Percentiles rank a stretch among this genome's conserved stretches.
Conservation (phyloP, 2,329 filamentous ascomycete species). For the Alternaria triticimaculans region DNA sequence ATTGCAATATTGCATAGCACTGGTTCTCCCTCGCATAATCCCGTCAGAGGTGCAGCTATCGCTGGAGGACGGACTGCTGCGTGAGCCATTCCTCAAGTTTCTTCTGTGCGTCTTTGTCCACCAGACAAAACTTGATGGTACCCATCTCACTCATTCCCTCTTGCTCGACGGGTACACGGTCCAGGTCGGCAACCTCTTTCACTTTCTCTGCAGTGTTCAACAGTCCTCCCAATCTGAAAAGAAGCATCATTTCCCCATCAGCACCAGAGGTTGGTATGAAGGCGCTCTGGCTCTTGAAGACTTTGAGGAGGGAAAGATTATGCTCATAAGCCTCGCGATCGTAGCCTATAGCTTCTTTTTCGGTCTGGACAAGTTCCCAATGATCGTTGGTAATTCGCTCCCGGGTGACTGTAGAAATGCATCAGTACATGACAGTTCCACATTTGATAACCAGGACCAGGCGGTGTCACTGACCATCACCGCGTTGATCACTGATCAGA, state of each 20-base stretch:
- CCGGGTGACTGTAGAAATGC: slow-evolving; percentile 28
- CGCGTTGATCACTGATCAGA: slow-evolving; percentile 42
- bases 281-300: slow-evolving; percentile 31
- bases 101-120: slow-evolving; percentile 33
- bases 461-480: slow-evolving; percentile 21
- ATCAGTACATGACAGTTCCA: not conserved
- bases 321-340: slow-evolving; percentile 52
- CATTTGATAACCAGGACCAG: not conserved
- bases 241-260: slow-evolving; percentile 26
- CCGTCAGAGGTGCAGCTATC: not conserved
- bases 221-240: slow-evolving; percentile 40
- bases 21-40: not conserved
- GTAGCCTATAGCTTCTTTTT: slow-evolving; percentile 44
- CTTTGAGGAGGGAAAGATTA: slow-evolving; percentile 35
- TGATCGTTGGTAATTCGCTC: slow-evolving; percentile 46
- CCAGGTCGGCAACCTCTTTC: slow-evolving; percentile 34
- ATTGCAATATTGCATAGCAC: not conserved
- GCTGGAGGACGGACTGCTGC: slow-evolving; percentile 7
- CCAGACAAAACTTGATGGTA: slow-evolving; percentile 34
- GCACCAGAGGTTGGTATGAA: slow-evolving; percentile 21
- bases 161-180: slow-evolving; percentile 33
- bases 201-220: slow-evolving; percentile 34
- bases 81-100: slow-evolving; percentile 29
- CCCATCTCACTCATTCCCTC: slow-evolving; percentile 30
- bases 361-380: slow-evolving; percentile 40